Base-by-base conservation (phyloP, 148 eudicot species). In the Selenicereus undatus region DNA sequence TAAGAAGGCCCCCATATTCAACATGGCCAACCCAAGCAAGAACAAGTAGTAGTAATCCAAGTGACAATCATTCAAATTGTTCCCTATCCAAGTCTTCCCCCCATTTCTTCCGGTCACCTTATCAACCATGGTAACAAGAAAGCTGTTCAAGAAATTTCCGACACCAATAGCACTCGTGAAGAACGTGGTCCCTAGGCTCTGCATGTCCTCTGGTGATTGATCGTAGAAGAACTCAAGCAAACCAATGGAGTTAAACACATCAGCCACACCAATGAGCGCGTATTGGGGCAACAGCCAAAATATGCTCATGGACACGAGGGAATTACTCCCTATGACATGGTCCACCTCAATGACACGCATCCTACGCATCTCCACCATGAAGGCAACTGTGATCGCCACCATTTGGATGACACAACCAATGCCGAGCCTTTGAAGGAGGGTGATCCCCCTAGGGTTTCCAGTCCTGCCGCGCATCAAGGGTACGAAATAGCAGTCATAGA, bases 201-300 rank as follows among this genome's bases (percentile, higher is more conserved):
- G 94, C 95, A 91, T 91, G 78, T 94, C 98, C 29, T 91, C 92
- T 0, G 98, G 98, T 0, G 97, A 90, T 62, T 94, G 98, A 35
- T 94, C 98, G n/a, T 94, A 94, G 86, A 94, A 92, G 45, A 94
- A 94, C 83, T 94, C 98, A 21, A 94, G 83, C 86, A 91, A 77
- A 3, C 98, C 98, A 56, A 94, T 91, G 2, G 92, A 90, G 48
- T 88, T 91, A 65, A 94, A 94, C 65, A 94, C 97, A 54, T 94
- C 98, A 0, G 93, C 98, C n/a, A 92, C 83, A 8, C 98, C 98
- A n/a, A 92, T 75, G 5, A 92, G 86, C 29, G 89, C 83, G 70
- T 94, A 92, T 79, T 94, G 98, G n/a, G 98, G 98, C 80, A 94
- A 42, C 39, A 91, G 80, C 89, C 88, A 88, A 77, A 94, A 83